Evolutionary conservation across 2,329 filamentous ascomycete genomes (phyloP), one percentile per base, ranked within the genome.

Genomic region (Xylaria sp.): DNA sequence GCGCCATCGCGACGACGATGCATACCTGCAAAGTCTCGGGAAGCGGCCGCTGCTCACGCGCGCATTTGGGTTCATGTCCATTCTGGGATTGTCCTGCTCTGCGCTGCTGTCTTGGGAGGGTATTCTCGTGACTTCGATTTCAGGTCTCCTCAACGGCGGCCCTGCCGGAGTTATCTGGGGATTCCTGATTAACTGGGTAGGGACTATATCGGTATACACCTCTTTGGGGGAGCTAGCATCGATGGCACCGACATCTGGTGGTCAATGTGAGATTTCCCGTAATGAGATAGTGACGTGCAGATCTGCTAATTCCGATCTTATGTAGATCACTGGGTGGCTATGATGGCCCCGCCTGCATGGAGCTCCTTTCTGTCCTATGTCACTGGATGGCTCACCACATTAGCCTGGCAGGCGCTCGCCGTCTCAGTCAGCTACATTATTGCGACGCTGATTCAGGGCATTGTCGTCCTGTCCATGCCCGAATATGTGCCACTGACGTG

Each of bases 161-260:
- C 82, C 83, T 1, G 85, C 82, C 2, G 86, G 85, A 27, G 78
- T 87, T 11, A 82, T 88, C 48, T 88, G 85, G 79, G 81, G 84
- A 3, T 87, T 82, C 63, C 67, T 87, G 1, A 75, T 85, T 42
- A 81, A 81, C 11, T 85, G 84, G 81, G 72, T 82, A 36, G 85
- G 84, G 3, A 82, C 80, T 69, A 73, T 83, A 34, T 80, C 81
- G 39, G 79, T 84, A 30, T 84, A 83, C 61, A 58, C 67, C 4
- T 58, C 68, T 9, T 55, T 75, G 59, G 73, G 65, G 5, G 73
- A 74, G 19, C 14, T 74, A n/a, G 69, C 70, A 12, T 75, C 73
- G 1, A 70, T 70, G 24, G 72, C 73, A 1, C 74, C 73, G 7
- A 76, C 74, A 11, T 65, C 72, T 4, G 73, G 72, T 30, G 72